Percentiles rank a stretch among this genome's conserved stretches.
These are phyloP conservation scores for Ceratocystis colombiana DNA, from an alignment of 2,329 filamentous ascomycete species.

Conservation along the genomic window DNA sequence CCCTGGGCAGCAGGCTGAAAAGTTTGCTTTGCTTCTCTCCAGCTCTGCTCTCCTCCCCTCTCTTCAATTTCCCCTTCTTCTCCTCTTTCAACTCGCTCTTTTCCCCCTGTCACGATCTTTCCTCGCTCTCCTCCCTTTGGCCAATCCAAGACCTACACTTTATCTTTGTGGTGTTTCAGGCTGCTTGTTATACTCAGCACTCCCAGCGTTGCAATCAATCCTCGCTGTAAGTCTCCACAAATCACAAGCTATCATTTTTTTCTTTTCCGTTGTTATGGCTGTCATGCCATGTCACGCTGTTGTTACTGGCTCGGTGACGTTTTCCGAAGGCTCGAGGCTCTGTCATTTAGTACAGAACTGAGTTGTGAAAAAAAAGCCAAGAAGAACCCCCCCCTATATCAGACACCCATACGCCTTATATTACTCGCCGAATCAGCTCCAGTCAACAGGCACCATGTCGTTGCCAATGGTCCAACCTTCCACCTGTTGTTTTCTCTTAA, in stretches of 20 bases:
- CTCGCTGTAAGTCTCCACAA: conserved; percentile 10
- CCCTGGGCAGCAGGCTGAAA: not conserved
- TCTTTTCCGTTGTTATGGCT: not conserved
- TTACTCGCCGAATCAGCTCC: not conserved
- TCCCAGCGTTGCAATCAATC: not conserved
- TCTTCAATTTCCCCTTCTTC: not conserved
- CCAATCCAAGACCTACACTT: not conserved
- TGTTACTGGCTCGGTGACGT: conserved; percentile 11
- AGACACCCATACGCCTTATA: not conserved
- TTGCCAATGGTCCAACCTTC: not conserved
- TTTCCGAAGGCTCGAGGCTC: conserved; percentile 9
- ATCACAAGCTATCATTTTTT: not conserved
- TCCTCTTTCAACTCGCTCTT: not conserved
- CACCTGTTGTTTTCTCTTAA: not conserved
- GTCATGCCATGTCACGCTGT: conserved; percentile 12
- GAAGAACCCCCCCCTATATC: not conserved
- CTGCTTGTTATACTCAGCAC: not conserved
- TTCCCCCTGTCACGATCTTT: not conserved
- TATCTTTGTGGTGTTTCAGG: not conserved
- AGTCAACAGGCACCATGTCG: not conserved
- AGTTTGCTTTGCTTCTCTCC: not conserved
- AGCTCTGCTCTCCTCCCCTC: not conserved
- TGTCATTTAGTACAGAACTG: conserved; percentile 1
- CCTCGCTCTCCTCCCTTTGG: not conserved
- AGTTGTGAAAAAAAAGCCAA: not conserved